Percentiles rank a stretch among this genome's conserved stretches.
Evolutionary conservation across 2,329 filamentous ascomycete species (phyloP).

Genomic region (Neonectria ditissima): DNA sequence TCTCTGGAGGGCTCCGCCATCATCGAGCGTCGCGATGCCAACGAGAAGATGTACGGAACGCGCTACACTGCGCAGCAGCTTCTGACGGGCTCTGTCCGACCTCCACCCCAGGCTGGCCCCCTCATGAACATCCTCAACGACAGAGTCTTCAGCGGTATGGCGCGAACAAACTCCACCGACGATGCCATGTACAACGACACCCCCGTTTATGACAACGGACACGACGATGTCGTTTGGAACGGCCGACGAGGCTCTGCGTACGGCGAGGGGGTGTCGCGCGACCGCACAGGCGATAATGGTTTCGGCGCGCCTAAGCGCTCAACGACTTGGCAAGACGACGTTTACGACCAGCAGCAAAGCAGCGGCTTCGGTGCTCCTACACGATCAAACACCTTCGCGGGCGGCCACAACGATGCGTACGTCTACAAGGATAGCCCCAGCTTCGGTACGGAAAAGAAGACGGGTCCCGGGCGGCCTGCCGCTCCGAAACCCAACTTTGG

Average conservation of each 20-base stretch:
- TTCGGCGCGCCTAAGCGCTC: slow-evolving; percentile 71
- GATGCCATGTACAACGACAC: slow-evolving; percentile 92
- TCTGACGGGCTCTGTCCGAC: slow-evolving; percentile 79
- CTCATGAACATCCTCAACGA: slow-evolving; percentile 89
- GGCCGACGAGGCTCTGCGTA: slow-evolving; percentile 77
- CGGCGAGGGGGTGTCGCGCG: slow-evolving; percentile 69
- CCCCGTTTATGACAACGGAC: slow-evolving; percentile 85
- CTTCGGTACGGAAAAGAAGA: slow-evolving; percentile 51
- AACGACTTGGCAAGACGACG: slow-evolving; percentile 80
- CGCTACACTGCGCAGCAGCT: slow-evolving; percentile 85
- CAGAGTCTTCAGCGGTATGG: slow-evolving; percentile 80
- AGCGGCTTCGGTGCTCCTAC: slow-evolving; percentile 52
- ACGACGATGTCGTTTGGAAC: slow-evolving; percentile 88
- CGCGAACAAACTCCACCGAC: slow-evolving; percentile 54
- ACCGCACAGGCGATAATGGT: slow-evolving; percentile 55
- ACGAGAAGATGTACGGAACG: slow-evolving; percentile 93
- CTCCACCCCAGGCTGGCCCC: slow-evolving; percentile 85
- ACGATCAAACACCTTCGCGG: slow-evolving; percentile 65
- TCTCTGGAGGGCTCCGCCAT: slow-evolving; percentile 93
- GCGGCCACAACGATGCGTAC: slow-evolving; percentile 62
- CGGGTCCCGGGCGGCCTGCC: slow-evolving; percentile 80
- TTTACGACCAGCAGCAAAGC: slow-evolving; percentile 71
- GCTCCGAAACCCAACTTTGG: slow-evolving; percentile 91
- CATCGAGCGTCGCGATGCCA: slow-evolving; percentile 94
- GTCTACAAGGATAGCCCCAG: slow-evolving; percentile 64